Evolutionary conservation across 495 filamentous ascomycete species (phyloP), one percentile per base, ranked within the genome.

Genomic region (Umbilicaria muhlenbergii): DNA sequence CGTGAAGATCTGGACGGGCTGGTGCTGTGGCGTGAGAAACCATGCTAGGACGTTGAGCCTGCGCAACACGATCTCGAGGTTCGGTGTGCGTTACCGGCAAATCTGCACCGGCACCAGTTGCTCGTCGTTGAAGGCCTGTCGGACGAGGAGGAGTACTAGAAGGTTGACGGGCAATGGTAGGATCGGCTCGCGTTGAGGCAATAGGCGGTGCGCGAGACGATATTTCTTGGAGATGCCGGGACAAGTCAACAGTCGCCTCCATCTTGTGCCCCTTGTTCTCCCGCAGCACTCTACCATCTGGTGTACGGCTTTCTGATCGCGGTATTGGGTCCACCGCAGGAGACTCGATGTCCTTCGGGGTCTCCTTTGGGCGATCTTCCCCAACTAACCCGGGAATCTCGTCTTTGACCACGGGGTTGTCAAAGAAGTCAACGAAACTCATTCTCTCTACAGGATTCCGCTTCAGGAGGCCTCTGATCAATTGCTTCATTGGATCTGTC

Each of bases 301-400:
- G 45, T 15, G 45, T 42, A 39, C 39, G 3, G 55, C 51, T 44
- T 59, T 61, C 36, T 58, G 39, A 19, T 65, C 57, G 5, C 56
- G 41, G 13, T 51, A 52, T 42, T 57, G 48, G 12, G 50, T 38
- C 13, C 38, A 19, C 54, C 58, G 7, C 32, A 24, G 31, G 60
- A 59, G 7, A 51, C 34, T 43, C 44, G 56, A 17, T 53, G 56
- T 13, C 36, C 39, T 21, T 49, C 32, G 40, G 51, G 35, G 48
- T 56, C 34, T 65, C 54, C 43, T 57, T 60, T 15, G 78, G 72
- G 32, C 71, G 45, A 58, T 93, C 87, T 48, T 93, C 84, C 17
- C 73, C 78, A 11, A 85, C 73, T 18, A 94, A 65, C 11, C 80
- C 85, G 3, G 91, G 91, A 48, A 96, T 96, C 1, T 78, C 73